These are phyloP conservation scores for Agaricus bisporus DNA, from an alignment of 768 basidiomycete species.

Conservation along the genomic window DNA sequence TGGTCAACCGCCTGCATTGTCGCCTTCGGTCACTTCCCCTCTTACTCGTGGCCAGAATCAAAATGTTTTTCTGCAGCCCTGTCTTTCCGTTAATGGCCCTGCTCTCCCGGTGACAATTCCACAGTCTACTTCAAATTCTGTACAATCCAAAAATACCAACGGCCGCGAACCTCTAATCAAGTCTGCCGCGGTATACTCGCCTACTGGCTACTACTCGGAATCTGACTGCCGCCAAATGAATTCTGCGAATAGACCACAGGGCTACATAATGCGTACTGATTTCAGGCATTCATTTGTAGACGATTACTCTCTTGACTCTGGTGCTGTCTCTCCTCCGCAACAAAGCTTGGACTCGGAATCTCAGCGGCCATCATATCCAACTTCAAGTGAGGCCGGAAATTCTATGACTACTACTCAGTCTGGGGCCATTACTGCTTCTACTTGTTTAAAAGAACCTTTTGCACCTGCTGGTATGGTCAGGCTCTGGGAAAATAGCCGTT, in stretches of 20 bases:
- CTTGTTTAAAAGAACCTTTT: neutral
- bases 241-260: neutral
- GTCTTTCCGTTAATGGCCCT: neutral
- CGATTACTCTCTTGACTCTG: neutral
- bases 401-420: too few relatives aligned
- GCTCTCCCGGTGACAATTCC: neutral
- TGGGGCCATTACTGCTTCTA: neutral
- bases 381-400: neutral
- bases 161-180: neutral
- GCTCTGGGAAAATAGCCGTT: neutral
- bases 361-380: neutral
- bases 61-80: neutral
- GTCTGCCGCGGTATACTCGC: neutral
- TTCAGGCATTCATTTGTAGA: slow-evolving; percentile 1
- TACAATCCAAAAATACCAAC: neutral
- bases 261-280: slow-evolving; percentile 8
- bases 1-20: neutral
- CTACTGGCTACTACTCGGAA: neutral
- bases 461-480: neutral
- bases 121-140: neutral
- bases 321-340: neutral
- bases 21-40: neutral
- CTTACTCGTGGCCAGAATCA: neutral
- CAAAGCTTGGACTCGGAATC: neutral
- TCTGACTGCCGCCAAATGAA: neutral